Percentiles rank a stretch among this genome's conserved stretches.
phyloP scores from a whole-genome alignment of 2,329 filamentous ascomycete species.

The Grosmannia huntii region DNA sequence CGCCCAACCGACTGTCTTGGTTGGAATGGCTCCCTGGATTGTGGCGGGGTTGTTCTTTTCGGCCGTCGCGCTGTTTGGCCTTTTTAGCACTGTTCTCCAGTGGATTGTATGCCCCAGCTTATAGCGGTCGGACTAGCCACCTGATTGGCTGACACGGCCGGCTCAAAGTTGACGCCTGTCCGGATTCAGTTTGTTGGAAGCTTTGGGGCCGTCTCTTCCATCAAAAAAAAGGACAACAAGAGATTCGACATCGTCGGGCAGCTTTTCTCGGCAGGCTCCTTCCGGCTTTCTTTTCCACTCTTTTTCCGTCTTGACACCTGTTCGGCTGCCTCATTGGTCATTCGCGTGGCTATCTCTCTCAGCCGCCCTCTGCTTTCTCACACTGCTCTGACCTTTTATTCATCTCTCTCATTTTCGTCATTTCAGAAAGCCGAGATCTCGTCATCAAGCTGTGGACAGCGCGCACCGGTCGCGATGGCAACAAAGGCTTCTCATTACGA shows the following conservation, averaged over 20 bases:
- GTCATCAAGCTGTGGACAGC: background rate
- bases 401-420: background rate
- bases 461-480: conserved; percentile 3
- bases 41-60: conserved; percentile 1
- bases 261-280: background rate
- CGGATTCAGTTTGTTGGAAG: background rate
- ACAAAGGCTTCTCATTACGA: conserved; percentile 12
- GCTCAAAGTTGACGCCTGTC: background rate
- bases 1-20: background rate
- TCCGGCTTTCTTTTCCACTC: background rate
- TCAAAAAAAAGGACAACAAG: background rate
- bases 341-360: too few relatives aligned
- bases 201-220: background rate
- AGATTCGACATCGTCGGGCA: background rate
- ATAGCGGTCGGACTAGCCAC: background rate
- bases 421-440: background rate
- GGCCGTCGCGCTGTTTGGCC: too few relatives aligned
- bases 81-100: too few relatives aligned
- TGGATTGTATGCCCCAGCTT: background rate
- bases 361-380: too few relatives aligned
- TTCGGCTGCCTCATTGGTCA: too few relatives aligned
- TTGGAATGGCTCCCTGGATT: background rate
- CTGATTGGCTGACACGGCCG: background rate
- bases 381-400: background rate
- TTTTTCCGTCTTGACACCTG: too few relatives aligned